Evolutionary conservation across 2,329 filamentous ascomycete genomes (phyloP), one percentile per base, ranked within the genome.

Genomic region (Colletotrichum gloeosporioides): DNA sequence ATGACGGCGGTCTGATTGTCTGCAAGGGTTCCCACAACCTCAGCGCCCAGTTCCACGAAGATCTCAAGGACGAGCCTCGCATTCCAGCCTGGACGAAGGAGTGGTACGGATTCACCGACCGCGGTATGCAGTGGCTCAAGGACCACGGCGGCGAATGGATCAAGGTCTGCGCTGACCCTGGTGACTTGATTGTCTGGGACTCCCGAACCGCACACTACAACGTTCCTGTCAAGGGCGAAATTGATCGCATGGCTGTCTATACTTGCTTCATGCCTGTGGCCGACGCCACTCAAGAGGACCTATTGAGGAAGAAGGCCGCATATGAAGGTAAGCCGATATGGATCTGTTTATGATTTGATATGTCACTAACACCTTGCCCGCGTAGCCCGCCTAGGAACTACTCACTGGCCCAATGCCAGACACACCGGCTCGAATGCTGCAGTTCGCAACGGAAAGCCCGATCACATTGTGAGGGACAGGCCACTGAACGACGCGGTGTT

Each of bases 171-270:
- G 86, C 85, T 39, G 85, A 86, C 13, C 87, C 86, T 1, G 86
- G 86, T 18, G 86, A 88, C 27, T 78, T 88, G 39, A 79, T 88
- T 4, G 81, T 88, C 10, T 88, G 83, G 87, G 87, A 88, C 75
- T 86, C 85, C 6, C 81, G 88, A 6, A 87, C 86, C 1, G 85
- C 89, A 67, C 88, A 90, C 79, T 89, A 86, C 77, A 87, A 87
- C 29, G 79, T 86, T 3, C 81, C 83, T 1, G 82, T 85, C 0
- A 81, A 79, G 18, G 81, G 81, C 2, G 74, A 71, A 1, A 76
- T 80, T n/a, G 80, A 82, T 44, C 80, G 85, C 1, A 80, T 86
- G 57, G 82, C 81, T 13, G 80, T 85, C 5, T 87, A 87, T 71
- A 85, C 86, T 0, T 86, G 85, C 80, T 86, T 80, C 71, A 87